Conservation (phyloP, 2,329 filamentous ascomycete genomes). For the Ophiosphaerella herpotricha region DNA sequence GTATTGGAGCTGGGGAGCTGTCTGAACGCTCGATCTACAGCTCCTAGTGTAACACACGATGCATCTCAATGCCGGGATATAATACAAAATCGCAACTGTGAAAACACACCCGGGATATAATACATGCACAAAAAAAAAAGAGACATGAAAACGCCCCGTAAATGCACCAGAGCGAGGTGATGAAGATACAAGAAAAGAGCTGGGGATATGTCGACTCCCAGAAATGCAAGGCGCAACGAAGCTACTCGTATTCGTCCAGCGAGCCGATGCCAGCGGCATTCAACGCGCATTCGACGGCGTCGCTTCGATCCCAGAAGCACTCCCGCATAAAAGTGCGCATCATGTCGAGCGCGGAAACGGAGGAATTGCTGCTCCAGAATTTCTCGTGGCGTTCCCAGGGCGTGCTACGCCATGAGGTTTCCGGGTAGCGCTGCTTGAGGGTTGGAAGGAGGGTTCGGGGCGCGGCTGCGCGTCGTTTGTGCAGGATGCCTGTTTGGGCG, state of each 20-base stretch:
- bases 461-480: constrained; percentile 32
- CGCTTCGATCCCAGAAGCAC: constrained; percentile 44
- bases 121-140: constrained; percentile 5
- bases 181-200: background rate
- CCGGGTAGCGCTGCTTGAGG: constrained; percentile 34
- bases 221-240: constrained; percentile 21
- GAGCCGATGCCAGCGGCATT: constrained; percentile 32
- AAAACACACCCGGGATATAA: background rate
- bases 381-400: constrained; percentile 37
- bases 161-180: constrained; percentile 2
- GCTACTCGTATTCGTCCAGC: constrained; percentile 28
- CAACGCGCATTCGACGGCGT: constrained; percentile 37
- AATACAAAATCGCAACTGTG: background rate
- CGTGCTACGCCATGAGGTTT: constrained; percentile 34
- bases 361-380: constrained; percentile 41
- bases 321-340: constrained; percentile 40
- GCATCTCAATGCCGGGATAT: background rate
- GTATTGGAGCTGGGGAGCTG: constrained; percentile 2
- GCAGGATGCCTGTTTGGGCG: constrained; percentile 32
- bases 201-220: background rate
- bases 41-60: background rate
- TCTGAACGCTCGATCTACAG: constrained; percentile 4
- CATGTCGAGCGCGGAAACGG: constrained; percentile 40
- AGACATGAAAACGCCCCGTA: constrained; percentile 5
- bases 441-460: constrained; percentile 29